phyloP scores from a whole-genome alignment of 345 rosid genomes.

The Pseudoturritis turrita region DNA sequence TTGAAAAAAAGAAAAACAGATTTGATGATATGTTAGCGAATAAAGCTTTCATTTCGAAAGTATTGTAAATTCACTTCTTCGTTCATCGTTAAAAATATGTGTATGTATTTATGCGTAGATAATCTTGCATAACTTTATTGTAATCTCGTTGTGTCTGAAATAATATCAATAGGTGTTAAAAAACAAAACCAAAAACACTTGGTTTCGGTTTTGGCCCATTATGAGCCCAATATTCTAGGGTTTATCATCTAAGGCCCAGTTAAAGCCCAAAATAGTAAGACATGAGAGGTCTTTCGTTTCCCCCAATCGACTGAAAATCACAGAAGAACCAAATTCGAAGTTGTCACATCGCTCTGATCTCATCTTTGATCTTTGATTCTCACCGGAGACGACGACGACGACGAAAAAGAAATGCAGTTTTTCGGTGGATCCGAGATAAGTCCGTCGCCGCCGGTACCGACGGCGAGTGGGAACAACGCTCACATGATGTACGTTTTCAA shows the following conservation, averaged over 20 bases:
- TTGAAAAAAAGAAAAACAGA: too few species aligned
- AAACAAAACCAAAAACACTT: too few species aligned
- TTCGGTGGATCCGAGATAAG: constrained; percentile 89
- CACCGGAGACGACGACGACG: not conserved
- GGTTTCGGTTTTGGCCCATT: not conserved
- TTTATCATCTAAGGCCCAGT: not conserved
- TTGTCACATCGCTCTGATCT: constrained; percentile 1
- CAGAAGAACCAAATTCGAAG: not conserved
- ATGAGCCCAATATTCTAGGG: not conserved
- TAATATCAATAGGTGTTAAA: too few species aligned
- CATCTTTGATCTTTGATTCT: not conserved
- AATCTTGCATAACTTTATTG: too few species aligned
- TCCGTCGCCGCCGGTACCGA: constrained; percentile 75
- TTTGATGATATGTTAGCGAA: too few species aligned
- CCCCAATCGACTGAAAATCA: not conserved
- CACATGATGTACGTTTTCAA: constrained; percentile 85
- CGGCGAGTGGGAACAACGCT: constrained; percentile 77
- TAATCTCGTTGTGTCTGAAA: too few species aligned
- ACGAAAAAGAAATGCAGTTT: constrained; percentile 57
- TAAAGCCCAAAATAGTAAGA: not conserved
- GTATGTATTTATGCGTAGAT: too few species aligned
- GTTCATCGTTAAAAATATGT: too few species aligned
- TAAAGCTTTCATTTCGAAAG: too few species aligned
- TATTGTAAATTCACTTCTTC: too few species aligned
- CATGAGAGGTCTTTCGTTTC: not conserved